phyloP scores from a whole-genome alignment of 305 asterid species.

The Fraxinus sp. region DNA sequence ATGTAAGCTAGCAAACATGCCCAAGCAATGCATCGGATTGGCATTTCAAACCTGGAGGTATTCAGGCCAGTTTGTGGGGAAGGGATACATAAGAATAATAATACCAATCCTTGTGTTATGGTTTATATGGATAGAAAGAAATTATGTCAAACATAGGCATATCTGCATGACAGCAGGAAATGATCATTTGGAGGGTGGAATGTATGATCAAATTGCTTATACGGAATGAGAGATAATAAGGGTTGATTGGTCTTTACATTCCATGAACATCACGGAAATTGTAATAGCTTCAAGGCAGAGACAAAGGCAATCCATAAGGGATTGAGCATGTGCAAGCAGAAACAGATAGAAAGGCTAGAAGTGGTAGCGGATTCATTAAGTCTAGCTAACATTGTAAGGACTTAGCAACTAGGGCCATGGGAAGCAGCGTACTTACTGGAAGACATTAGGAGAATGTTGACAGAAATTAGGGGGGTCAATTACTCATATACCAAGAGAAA shows the following conservation, averaged over 20 bases:
- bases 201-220: not conserved
- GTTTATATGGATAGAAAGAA: not conserved
- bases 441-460: not conserved
- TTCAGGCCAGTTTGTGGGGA: not conserved
- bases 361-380: not conserved
- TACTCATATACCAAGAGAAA: not conserved
- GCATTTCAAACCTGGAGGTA: not conserved
- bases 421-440: not conserved
- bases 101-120: not conserved
- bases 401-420: not conserved
- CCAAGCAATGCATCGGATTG: not conserved
- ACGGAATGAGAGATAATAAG: not conserved
- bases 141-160: not conserved
- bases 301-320: not conserved
- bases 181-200: not conserved
- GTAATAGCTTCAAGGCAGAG: not conserved
- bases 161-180: not conserved
- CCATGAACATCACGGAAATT: not conserved
- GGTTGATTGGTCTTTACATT: not conserved
- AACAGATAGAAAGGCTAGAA: not conserved
- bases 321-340: not conserved
- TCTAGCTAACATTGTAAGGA: not conserved
- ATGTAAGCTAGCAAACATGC: not conserved
- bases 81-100: not conserved
- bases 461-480: not conserved